A percentile compares a stretch with the other conserved stretches of the same genome.
Conservation (phyloP, 305 asterid genomes). For the Fraxinus paxiana region DNA sequence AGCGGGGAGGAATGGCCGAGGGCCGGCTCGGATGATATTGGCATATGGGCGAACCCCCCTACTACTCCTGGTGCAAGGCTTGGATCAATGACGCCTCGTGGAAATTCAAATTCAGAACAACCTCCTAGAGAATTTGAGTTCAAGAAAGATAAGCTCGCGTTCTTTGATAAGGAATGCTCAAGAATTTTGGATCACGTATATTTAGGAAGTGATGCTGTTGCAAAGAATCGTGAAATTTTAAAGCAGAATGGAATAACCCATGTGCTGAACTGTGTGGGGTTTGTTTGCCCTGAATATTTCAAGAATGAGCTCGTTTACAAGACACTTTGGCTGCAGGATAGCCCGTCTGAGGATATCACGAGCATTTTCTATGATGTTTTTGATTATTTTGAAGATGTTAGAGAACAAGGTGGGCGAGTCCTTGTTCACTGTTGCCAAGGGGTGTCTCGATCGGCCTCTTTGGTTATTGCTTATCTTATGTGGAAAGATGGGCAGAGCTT, state of each 20-base stretch:
- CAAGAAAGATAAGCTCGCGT: conserved; percentile 43
- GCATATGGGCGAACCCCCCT: conserved; percentile 73
- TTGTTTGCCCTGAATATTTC: conserved; percentile 74
- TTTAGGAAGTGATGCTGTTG: conserved; percentile 77
- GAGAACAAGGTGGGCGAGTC: conserved; percentile 42
- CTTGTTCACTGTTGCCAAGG: conserved; percentile 86
- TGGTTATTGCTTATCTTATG: conserved; percentile 95
- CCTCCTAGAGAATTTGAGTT: not conserved
- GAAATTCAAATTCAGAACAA: conserved; percentile 31
- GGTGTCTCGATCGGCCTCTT: conserved; percentile 81
- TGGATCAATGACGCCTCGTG: conserved; percentile 45
- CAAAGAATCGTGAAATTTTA: conserved; percentile 70
- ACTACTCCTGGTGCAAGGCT: conserved; percentile 69
- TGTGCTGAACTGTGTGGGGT: conserved; percentile 91
- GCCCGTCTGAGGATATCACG: conserved; percentile 54
- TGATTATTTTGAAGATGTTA: conserved; percentile 54
- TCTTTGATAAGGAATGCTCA: conserved; percentile 83
- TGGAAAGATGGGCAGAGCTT: conserved; percentile 77
- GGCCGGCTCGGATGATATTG: conserved; percentile 91
- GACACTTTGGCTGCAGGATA: conserved; percentile 55
- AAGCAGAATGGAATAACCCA: conserved; percentile 69
- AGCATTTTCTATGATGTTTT: conserved; percentile 56
- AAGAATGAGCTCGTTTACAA: conserved; percentile 48
- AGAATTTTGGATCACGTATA: conserved; percentile 68
- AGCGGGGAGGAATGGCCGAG: conserved; percentile 78